phyloP scores from a whole-genome alignment of 116 monocot species.

The Trichopus zeylanicus region DNA sequence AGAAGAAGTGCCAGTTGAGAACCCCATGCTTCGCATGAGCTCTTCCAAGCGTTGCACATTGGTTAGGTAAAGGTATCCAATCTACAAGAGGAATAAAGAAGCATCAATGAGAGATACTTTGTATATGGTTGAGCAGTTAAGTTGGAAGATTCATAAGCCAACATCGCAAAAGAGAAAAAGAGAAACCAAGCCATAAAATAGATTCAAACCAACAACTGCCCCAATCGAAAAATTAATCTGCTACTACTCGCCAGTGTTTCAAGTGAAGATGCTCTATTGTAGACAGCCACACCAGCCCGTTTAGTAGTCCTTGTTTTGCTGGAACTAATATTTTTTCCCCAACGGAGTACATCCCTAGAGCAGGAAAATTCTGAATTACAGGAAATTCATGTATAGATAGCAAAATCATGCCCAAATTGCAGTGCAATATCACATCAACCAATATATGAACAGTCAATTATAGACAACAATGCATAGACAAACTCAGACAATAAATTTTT shows the following conservation, averaged over 20 bases:
- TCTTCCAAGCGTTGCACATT: constrained; percentile 78
- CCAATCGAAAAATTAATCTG: not conserved
- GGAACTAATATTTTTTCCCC: constrained; percentile 87
- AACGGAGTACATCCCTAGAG: constrained; percentile 78
- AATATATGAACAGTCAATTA: too few species aligned
- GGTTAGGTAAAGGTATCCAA: constrained; percentile 95
- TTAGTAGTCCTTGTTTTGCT: constrained; percentile 80
- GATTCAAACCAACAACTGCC: too few species aligned
- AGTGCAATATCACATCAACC: too few species aligned
- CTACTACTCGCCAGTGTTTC: constrained; percentile 71
- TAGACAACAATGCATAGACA: too few species aligned
- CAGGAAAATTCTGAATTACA: too few species aligned
- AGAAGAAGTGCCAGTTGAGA: constrained; percentile 58
- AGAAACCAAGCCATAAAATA: too few species aligned
- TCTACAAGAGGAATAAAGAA: constrained; percentile 24
- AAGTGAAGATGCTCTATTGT: constrained; percentile 91
- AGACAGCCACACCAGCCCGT: constrained; percentile 83
- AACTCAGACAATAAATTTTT: too few species aligned
- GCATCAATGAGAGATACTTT: too few species aligned
- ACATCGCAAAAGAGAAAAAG: too few species aligned
- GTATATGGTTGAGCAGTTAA: not conserved
- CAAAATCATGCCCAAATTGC: too few species aligned
- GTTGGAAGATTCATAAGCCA: not conserved
- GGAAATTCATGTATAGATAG: too few species aligned
- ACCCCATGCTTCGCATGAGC: constrained; percentile 77